Conservation (phyloP, 1,284 basidiomycete species). For the Rhodotorula sp. region DNA sequence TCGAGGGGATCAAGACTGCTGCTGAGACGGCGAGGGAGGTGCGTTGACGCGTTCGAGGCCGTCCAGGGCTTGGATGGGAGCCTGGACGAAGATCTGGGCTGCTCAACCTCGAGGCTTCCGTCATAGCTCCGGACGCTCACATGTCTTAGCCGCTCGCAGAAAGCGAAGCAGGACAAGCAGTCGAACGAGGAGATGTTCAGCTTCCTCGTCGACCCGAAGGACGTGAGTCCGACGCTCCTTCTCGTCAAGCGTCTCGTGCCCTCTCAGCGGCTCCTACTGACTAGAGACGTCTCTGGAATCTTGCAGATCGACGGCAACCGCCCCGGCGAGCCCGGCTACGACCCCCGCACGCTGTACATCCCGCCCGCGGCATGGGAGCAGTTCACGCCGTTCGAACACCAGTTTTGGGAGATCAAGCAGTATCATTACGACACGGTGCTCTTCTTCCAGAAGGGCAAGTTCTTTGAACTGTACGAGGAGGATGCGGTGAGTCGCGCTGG, state of each 20-base stretch:
- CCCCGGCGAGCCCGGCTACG: constrained; percentile 83
- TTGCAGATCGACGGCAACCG: constrained; percentile 74
- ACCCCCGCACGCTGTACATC: constrained; percentile 83
- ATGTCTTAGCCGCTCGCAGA: constrained; percentile 9
- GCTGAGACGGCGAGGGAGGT: constrained; percentile 30
- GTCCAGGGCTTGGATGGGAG: too few relatives aligned
- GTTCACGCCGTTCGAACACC: constrained; percentile 95
- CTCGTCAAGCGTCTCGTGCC: neutral
- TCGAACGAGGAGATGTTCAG: constrained; percentile 74
- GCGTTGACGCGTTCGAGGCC: neutral
- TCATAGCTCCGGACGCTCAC: too few relatives aligned
- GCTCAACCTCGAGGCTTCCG: too few relatives aligned
- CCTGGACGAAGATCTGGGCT: too few relatives aligned
- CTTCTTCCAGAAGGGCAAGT: constrained; percentile 93
- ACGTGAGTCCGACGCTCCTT: constrained; percentile 55
- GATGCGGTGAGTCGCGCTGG: constrained; percentile 61
- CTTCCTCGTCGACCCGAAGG: constrained; percentile 73
- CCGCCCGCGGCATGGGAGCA: constrained; percentile 73
- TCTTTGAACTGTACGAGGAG: constrained; percentile 70
- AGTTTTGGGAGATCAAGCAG: constrained; percentile 98
- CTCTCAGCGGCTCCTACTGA: too few relatives aligned
- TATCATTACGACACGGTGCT: constrained; percentile 69
- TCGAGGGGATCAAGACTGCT: constrained; percentile 33
- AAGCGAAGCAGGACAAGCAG: constrained; percentile 72
- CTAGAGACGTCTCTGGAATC: too few relatives aligned